phyloP scores from a whole-genome alignment of 2,329 filamentous ascomycete genomes.

The Catunica adiposa region DNA sequence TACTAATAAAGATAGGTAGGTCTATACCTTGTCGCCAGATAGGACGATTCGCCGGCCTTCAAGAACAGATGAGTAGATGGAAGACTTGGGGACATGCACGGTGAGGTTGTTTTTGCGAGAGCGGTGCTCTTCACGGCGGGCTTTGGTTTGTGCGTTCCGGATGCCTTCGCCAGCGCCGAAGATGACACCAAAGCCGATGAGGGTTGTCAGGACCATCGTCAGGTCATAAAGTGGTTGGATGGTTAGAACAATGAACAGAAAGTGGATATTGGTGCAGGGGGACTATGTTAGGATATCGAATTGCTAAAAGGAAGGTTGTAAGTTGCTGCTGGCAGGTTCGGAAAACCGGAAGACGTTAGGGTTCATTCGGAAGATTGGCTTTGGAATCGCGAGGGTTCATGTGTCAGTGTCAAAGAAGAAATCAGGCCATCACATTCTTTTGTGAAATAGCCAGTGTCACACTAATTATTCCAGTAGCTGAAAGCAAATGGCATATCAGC shows the following conservation, averaged over 20 bases:
- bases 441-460: too few relatives aligned
- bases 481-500: too few relatives aligned
- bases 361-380: too few relatives aligned
- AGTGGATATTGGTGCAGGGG: too few relatives aligned
- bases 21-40: slow-evolving; percentile 25
- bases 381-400: too few relatives aligned
- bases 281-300: too few relatives aligned
- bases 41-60: slow-evolving; percentile 30
- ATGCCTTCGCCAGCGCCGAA: slow-evolving; percentile 31
- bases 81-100: slow-evolving; percentile 31
- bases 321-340: too few relatives aligned
- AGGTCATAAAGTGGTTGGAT: not conserved
- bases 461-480: not conserved
- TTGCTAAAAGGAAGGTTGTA: too few relatives aligned
- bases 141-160: slow-evolving; percentile 29
- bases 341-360: too few relatives aligned
- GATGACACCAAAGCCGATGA: slow-evolving; percentile 27
- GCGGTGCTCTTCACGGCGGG: slow-evolving; percentile 30
- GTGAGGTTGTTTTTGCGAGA: slow-evolving; percentile 31
- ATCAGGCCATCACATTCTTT: too few relatives aligned
- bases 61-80: slow-evolving; percentile 26
- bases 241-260: not conserved
- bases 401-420: too few relatives aligned
- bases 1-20: not conserved
- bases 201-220: slow-evolving; percentile 20